A percentile compares a stretch with the other conserved stretches of the same genome.
Evolutionary conservation across 257 asterid genomes (phyloP).

Genomic region (Leonotis leonurus): DNA sequence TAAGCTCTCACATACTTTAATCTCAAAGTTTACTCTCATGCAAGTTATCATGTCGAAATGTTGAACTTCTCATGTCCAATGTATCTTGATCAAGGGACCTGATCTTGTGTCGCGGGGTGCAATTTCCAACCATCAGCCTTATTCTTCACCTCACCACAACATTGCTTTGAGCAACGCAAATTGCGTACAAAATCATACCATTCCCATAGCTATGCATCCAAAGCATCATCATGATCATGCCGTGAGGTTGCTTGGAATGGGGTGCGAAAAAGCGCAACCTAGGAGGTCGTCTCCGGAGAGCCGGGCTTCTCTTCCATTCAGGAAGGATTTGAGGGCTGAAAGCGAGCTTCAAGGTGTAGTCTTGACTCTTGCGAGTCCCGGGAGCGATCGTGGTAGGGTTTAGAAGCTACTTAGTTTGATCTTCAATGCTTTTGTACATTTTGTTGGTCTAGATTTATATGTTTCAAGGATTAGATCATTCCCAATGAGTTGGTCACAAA

Average conservation of each 20-base stretch:
- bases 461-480: background rate
- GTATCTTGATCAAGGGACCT: slow-evolving; percentile 45
- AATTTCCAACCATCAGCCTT: slow-evolving; percentile 26
- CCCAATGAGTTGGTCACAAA: background rate
- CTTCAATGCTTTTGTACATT: slow-evolving; percentile 17
- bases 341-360: slow-evolving; percentile 79
- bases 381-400: slow-evolving; percentile 34
- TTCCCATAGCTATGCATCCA: slow-evolving; percentile 12
- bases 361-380: slow-evolving; percentile 73
- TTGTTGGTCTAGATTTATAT: background rate
- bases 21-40: background rate
- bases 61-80: background rate
- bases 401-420: slow-evolving; percentile 1
- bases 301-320: slow-evolving; percentile 17
- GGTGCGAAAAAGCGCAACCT: slow-evolving; percentile 26
- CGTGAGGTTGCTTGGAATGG: slow-evolving; percentile 22
- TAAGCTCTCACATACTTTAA: slow-evolving; percentile 23
- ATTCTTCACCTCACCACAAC: slow-evolving; percentile 17
- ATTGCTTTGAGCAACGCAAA: slow-evolving; percentile 14
- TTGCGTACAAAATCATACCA: slow-evolving; percentile 14
- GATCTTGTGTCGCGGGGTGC: slow-evolving; percentile 37
- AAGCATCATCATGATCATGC: slow-evolving; percentile 28
- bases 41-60: background rate
- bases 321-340: slow-evolving; percentile 25
- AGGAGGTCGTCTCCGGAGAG: slow-evolving; percentile 27